Percentiles rank a stretch among this genome's conserved stretches.
These are phyloP conservation scores for Petunia axillaris DNA, from an alignment of 257 asterid genomes.

Conservation along the genomic window DNA sequence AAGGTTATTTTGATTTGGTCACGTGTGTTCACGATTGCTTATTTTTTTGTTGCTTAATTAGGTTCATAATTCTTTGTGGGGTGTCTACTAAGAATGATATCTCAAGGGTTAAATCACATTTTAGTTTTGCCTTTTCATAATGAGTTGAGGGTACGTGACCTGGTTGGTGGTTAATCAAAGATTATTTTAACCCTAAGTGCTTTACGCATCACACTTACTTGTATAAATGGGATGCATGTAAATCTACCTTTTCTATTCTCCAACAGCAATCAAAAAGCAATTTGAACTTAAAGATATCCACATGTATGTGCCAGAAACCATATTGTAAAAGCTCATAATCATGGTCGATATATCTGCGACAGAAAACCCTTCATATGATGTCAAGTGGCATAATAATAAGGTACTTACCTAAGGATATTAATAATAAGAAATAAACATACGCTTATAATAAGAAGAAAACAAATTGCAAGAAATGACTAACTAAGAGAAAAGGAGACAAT, in stretches of 20 bases:
- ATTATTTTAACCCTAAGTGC: background rate
- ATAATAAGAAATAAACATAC: background rate
- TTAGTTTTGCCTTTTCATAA: background rate
- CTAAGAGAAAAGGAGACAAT: background rate
- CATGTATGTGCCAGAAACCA: background rate
- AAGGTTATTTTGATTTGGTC: conserved; percentile 12
- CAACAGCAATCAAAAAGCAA: background rate
- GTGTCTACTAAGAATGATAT: background rate
- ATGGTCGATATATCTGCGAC: background rate
- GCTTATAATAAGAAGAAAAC: background rate
- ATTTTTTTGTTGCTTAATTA: background rate
- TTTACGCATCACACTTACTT: background rate
- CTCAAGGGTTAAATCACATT: background rate
- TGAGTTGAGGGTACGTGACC: background rate
- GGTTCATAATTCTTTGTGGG: background rate
- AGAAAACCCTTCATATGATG: background rate
- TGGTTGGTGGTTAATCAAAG: background rate
- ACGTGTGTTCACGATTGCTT: background rate
- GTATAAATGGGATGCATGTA: background rate
- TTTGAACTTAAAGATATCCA: background rate
- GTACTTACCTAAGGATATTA: background rate
- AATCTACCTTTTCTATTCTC: background rate
- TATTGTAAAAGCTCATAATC: background rate
- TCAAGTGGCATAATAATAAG: background rate
- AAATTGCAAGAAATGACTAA: background rate